phyloP scores from a whole-genome alignment of 495 filamentous ascomycete genomes.

The Parathielavia appendiculata region DNA sequence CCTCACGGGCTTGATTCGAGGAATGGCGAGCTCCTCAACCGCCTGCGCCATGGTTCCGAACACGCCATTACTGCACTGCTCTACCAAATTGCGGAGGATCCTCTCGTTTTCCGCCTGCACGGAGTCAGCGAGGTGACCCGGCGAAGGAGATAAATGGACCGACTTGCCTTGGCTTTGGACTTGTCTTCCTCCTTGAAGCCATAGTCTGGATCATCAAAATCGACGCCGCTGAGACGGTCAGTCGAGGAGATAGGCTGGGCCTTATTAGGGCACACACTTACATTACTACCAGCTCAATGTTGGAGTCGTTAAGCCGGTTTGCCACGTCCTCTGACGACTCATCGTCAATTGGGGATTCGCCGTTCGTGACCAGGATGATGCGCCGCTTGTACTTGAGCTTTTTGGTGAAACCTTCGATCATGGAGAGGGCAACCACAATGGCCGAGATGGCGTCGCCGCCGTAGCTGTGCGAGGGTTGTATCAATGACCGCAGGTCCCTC shows the following conservation, averaged over 20 bases:
- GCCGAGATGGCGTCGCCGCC: constrained; percentile 81
- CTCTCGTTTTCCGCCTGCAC: constrained; percentile 54
- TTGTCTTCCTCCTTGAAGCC: constrained; percentile 95
- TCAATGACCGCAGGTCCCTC: constrained; percentile 52
- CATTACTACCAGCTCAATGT: constrained; percentile 76
- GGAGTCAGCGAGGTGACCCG: background rate
- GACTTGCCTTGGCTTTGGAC: constrained; percentile 54
- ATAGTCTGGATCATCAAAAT: constrained; percentile 90
- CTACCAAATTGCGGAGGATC: constrained; percentile 56
- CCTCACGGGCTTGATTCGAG: constrained; percentile 65
- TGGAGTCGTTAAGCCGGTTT: constrained; percentile 62
- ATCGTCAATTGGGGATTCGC: constrained; percentile 60
- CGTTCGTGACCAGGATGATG: constrained; percentile 84
- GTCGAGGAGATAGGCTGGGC: background rate
- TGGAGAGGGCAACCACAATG: constrained; percentile 73
- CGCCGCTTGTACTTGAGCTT: constrained; percentile 82
- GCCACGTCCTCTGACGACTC: constrained; percentile 62
- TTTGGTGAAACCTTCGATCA: constrained; percentile 79
- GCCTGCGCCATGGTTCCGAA: constrained; percentile 84
- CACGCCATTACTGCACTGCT: constrained; percentile 57
- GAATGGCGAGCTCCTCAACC: constrained; percentile 62
- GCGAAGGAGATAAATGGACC: background rate
- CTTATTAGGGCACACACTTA: constrained; percentile 46
- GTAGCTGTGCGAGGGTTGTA: constrained; percentile 57
- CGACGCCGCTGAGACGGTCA: constrained; percentile 60